phyloP scores from a whole-genome alignment of 352 stramenopile genomes.

The Hyaloperonospora arabidopsidis region DNA sequence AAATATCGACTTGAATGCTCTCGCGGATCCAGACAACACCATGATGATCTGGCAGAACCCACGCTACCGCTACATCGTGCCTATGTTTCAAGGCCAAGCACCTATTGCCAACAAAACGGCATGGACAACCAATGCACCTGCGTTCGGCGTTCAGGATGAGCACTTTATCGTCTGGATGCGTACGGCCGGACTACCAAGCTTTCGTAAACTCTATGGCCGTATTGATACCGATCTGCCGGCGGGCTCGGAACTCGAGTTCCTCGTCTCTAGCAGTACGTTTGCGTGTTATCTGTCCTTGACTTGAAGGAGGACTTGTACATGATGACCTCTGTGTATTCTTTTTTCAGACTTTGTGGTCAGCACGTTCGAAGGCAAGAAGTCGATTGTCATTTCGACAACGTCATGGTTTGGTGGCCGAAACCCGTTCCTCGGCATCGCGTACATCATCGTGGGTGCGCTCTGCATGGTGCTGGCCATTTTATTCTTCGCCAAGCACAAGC shows the following conservation, averaged over 20 bases:
- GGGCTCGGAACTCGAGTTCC: constrained; percentile 88
- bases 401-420: constrained; percentile 96
- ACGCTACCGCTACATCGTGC: constrained; percentile 75
- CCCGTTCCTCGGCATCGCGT: constrained; percentile 92
- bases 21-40: constrained; percentile 29
- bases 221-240: constrained; percentile 90
- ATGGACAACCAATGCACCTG: constrained; percentile 53
- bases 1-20: constrained; percentile 72
- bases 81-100: constrained; percentile 46
- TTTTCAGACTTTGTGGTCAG: constrained; percentile 91
- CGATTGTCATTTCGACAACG: constrained; percentile 93
- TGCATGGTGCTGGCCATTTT: constrained; percentile 90
- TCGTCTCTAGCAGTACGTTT: constrained; percentile 82
- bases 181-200: constrained; percentile 93
- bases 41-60: constrained; percentile 82
- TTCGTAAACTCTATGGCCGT: constrained; percentile 99
- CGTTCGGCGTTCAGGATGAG: constrained; percentile 94
- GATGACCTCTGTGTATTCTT: constrained; percentile 3
- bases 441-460: constrained; percentile 92
- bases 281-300: constrained; percentile 1
- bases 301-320: constrained; percentile 4
- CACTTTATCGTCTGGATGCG: constrained; percentile 99
- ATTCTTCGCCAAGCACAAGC: constrained; percentile 94
- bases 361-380: constrained; percentile 94
- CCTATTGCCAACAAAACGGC: constrained; percentile 69